Base-by-base conservation (phyloP, 192 early-diverging fungal species). In the Entophlyctis luteolus region DNA sequence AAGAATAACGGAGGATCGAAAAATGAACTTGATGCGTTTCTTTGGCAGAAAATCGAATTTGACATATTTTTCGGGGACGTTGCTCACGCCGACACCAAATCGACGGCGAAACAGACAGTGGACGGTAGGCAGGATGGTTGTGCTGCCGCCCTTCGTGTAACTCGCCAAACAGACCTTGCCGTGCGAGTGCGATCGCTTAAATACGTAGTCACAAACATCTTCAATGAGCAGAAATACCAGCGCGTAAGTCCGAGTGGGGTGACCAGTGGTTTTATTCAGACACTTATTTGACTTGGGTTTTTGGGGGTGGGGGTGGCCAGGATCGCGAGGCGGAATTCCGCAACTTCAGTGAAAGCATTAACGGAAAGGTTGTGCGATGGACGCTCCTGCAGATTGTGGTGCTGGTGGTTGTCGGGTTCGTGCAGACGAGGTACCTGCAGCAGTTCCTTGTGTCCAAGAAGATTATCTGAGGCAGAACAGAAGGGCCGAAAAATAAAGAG, bases 311-410 rank as follows among this genome's bases (percentile, higher is more conserved):
- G 0, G 10, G 49, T 52, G 6, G 10, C 25, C 66, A 92, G 89
- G 91, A 94, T 62, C 81, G 90, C 29, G 94, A 99, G 72, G 81
- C 79, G 27, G 92, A 93, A 81, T 97, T 96, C 82, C 87, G 95
- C 62, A 78, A 91, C 67, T 83, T 86, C 58, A 93, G 90, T 36
- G 89, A 95, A 73, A 73, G 75, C 6, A 91, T 91, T 62, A 98
- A 94, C 78, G 76, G 84, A 25, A 89, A 88, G 37, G 88, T 93
- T 29, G 85, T 94, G 1, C 86, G 80, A 76, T 96, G 93, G 90
- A 92, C 91, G 5, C 74, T 99, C 52, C 77, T 89, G 16, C 96
- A 99, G 74, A 62, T 98, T 28, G 62, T 83, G 35, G 81, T 96
- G 27, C 78, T 98, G 31, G 89, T 69, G 23, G 14, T 69, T 12